Base-by-base conservation (phyloP, 495 filamentous ascomycete species). In the Penicillium bialowiezense region DNA sequence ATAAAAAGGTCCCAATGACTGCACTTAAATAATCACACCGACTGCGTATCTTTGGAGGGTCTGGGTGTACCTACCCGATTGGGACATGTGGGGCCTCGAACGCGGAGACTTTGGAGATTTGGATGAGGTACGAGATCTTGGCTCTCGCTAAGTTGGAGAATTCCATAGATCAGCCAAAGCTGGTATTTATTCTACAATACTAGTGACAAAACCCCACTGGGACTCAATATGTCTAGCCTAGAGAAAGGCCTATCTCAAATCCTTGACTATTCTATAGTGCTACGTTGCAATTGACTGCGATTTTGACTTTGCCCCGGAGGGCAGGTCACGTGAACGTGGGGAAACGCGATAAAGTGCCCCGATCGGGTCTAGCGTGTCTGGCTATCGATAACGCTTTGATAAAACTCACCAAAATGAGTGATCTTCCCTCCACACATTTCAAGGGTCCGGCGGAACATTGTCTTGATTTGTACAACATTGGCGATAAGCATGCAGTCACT, bases 41-140 rank as follows among this genome's bases (percentile, higher is more conserved):
- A 48, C 29, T 20, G 24, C 18, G 35, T 1, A 50, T 56, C 53
- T 52, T 62, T 52, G 36, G 28, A 48, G 43, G 13, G 3, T 31
- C 17, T 42, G 56, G 59, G 1, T 62, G 60, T 38, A 63, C 60
- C 33, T 63, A 7, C 60, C 53, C 15, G 23, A 45, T 60, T 40
- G 7, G 59, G 59, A 44, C 5, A 13, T 10, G 29, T 32, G 29
- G 29, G 29, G 29, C 12, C n/a, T 26, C 23, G 23, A 26, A 26
- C 3, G 23, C 23, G 23, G 23, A 26, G 23, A 26, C 23, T n/a
- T n/a, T n/a, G n/a, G n/a, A n/a, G n/a, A n/a, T n/a, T n/a, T n/a
- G n/a, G n/a, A n/a, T n/a, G n/a, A n/a, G n/a, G n/a, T n/a, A n/a
- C n/a, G n/a, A n/a, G n/a, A n/a, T n/a, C n/a, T 43, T 43, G 14